Evolutionary conservation across 202 grass and related monocot genomes (phyloP).

Genomic region (Hordeum pubiflorum): DNA sequence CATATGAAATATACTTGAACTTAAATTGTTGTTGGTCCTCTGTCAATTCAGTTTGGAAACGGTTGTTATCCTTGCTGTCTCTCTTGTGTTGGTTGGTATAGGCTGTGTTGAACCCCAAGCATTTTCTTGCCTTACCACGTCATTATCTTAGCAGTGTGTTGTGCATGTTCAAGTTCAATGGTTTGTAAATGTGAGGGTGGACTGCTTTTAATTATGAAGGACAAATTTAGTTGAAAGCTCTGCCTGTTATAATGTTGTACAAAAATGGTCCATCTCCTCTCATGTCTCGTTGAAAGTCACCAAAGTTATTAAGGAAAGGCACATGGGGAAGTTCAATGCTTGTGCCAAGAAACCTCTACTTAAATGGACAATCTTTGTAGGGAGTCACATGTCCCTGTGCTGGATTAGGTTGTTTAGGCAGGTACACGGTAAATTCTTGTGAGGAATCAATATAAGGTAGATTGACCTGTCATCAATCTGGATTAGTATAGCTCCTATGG

Average conservation of each 20-base stretch:
- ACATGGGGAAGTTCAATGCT: background rate
- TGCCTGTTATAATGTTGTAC: conserved; percentile 1
- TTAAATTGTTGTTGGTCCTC: background rate
- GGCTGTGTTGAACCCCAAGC: background rate
- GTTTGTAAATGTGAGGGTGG: background rate
- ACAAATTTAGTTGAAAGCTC: background rate
- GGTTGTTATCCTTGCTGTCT: background rate
- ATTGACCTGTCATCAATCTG: background rate
- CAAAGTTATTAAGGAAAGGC: conserved; percentile 18
- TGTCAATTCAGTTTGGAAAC: background rate
- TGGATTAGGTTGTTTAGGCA: background rate
- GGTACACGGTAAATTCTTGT: background rate
- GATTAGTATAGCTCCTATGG: background rate
- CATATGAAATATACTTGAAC: no score
- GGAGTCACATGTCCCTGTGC: background rate
- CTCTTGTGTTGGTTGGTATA: background rate
- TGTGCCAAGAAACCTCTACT: background rate
- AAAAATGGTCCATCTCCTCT: background rate
- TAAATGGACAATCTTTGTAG: background rate
- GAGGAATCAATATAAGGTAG: background rate
- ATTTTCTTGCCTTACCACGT: background rate
- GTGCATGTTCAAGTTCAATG: background rate
- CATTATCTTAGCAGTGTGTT: background rate
- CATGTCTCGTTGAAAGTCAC: conserved; percentile 6
- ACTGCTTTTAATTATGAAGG: background rate